phyloP scores from a whole-genome alignment of 2,329 filamentous ascomycete genomes.

The Colletotrichum incanum region DNA sequence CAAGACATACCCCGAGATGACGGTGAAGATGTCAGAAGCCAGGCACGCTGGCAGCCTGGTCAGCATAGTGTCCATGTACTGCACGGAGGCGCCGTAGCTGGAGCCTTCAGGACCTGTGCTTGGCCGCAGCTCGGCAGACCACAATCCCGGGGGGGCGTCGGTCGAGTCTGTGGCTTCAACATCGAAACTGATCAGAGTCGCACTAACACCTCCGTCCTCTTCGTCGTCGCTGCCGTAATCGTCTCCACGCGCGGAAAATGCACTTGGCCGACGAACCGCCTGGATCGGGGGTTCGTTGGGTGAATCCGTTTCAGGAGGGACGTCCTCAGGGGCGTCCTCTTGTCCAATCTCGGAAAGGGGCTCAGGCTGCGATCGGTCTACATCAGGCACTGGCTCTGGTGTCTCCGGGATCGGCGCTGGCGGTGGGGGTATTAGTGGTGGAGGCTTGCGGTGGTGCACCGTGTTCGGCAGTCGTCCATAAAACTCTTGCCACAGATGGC shows the following conservation, averaged over 20 bases:
- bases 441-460: slow-evolving; percentile 48
- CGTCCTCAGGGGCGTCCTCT: slow-evolving; percentile 6
- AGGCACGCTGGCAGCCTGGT: slow-evolving; percentile 65
- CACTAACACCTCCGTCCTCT: slow-evolving; percentile 68
- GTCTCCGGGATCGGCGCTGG: slow-evolving; percentile 41
- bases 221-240: slow-evolving; percentile 72
- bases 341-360: slow-evolving; percentile 13
- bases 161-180: slow-evolving; percentile 71
- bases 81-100: slow-evolving; percentile 47
- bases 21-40: slow-evolving; percentile 64
- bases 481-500: slow-evolving; percentile 57
- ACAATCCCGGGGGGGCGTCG: slow-evolving; percentile 66
- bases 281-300: slow-evolving; percentile 48
- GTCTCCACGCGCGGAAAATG: slow-evolving; percentile 64
- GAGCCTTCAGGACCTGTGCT: slow-evolving; percentile 57
- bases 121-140: slow-evolving; percentile 73
- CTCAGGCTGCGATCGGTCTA: slow-evolving; percentile 16
- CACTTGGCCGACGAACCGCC: slow-evolving; percentile 60
- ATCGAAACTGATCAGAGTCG: slow-evolving; percentile 74
- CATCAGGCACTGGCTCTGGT: slow-evolving; percentile 17
- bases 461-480: slow-evolving; percentile 59
- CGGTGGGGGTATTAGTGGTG: slow-evolving; percentile 44
- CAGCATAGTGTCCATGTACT: slow-evolving; percentile 64
- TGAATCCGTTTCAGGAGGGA: slow-evolving; percentile 3
- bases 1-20: slow-evolving; percentile 59